Percentiles rank a stretch among this genome's conserved stretches.
Evolutionary conservation across 1,139 yeast genomes (phyloP).

Genomic region (Kurtzmaniella quercitrusa): DNA sequence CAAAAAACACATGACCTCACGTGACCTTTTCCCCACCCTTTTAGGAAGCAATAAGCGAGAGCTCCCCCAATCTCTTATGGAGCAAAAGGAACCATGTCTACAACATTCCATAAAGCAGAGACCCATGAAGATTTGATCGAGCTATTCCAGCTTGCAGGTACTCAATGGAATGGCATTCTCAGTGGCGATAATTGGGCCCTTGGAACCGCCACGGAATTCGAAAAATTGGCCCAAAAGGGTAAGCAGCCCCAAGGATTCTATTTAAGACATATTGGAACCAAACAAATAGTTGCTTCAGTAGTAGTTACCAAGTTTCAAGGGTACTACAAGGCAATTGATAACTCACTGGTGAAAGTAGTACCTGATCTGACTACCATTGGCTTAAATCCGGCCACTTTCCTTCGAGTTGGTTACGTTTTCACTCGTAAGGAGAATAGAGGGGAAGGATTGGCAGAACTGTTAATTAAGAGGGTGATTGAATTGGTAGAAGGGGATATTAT

Average conservation of each 20-base stretch:
- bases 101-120: constrained; percentile 18
- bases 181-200: constrained; percentile 21
- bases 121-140: constrained; percentile 24
- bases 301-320: constrained; percentile 25
- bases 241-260: constrained; percentile 20
- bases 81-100: background rate
- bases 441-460: constrained; percentile 26
- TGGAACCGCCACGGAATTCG: constrained; percentile 13
- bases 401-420: constrained; percentile 27
- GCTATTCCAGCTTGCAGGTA: constrained; percentile 23
- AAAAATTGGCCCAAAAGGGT: constrained; percentile 10
- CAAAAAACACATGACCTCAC: no score
- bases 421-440: constrained; percentile 24
- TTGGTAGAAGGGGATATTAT: constrained; percentile 29
- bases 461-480: constrained; percentile 27
- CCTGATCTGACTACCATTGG: constrained; percentile 36
- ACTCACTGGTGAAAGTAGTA: constrained; percentile 17
- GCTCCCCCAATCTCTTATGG: background rate
- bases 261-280: constrained; percentile 22
- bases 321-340: constrained; percentile 28
- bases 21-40: background rate
- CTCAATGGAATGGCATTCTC: constrained; percentile 27
- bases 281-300: constrained; percentile 24
- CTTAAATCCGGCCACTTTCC: constrained; percentile 24
- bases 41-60: background rate